A percentile compares a stretch with the other conserved stretches of the same genome.
phyloP scores from a whole-genome alignment of 2,329 filamentous ascomycete species.

The Gremmenia infestans region DNA sequence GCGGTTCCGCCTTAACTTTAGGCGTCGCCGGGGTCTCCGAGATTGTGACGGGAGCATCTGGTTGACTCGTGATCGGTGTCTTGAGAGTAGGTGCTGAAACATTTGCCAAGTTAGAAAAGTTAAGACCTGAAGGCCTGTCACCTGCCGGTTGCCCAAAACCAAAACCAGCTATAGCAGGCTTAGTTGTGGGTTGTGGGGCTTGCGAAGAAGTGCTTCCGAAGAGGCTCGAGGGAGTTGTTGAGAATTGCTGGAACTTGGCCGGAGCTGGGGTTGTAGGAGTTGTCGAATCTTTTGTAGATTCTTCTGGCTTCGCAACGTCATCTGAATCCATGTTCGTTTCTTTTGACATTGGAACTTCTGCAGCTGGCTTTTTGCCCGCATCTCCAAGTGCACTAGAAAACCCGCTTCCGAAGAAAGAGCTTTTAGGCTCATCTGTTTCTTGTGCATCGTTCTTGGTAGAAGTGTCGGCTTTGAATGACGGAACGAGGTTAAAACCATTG shows the following conservation, averaged over 20 bases:
- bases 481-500: constrained; percentile 26
- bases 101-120: constrained; percentile 13
- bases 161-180: constrained; percentile 16
- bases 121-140: constrained; percentile 14
- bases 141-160: constrained; percentile 20
- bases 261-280: constrained; percentile 25
- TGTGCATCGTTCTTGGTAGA: constrained; percentile 57
- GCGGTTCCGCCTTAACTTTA: constrained; percentile 26
- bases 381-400: constrained; percentile 57
- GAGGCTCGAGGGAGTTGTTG: constrained; percentile 9
- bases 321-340: constrained; percentile 49
- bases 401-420: constrained; percentile 54
- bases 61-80: constrained; percentile 10
- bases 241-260: constrained; percentile 15
- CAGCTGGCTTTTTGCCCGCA: constrained; percentile 32
- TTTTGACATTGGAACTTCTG: constrained; percentile 31
- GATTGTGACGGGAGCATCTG: constrained; percentile 1
- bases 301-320: constrained; percentile 13
- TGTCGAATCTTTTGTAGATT: constrained; percentile 14
- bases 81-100: constrained; percentile 13
- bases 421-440: constrained; percentile 38
- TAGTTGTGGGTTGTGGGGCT: constrained; percentile 6
- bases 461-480: constrained; percentile 35
- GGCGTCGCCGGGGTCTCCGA: constrained; percentile 16
- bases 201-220: constrained; percentile 8